phyloP scores from a whole-genome alignment of 2,329 filamentous ascomycete species.

The Pleomassaria siparia region DNA sequence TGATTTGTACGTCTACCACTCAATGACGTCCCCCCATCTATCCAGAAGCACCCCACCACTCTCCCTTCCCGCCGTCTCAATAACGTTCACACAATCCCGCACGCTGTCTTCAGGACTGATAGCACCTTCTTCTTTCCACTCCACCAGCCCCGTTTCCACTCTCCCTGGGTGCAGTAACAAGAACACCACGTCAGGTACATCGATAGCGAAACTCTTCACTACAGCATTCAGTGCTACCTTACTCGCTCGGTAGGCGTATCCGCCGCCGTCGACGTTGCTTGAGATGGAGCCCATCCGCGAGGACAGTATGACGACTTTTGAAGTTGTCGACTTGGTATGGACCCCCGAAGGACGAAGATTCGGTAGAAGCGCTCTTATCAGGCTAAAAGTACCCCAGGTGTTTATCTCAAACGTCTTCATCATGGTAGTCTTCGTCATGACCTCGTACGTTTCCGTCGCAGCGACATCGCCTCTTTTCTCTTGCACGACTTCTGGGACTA shows the following conservation, averaged over 20 bases:
- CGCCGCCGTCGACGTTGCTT: slow-evolving; percentile 44
- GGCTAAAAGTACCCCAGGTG: slow-evolving; percentile 45
- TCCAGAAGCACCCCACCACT: slow-evolving; percentile 48
- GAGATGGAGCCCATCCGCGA: slow-evolving; percentile 49
- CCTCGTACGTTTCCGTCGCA: slow-evolving; percentile 44
- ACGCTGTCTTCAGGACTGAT: slow-evolving; percentile 47
- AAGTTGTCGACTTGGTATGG: background rate
- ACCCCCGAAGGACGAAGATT: slow-evolving; percentile 27
- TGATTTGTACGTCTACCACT: slow-evolving; percentile 36
- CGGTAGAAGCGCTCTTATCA: slow-evolving; percentile 42
- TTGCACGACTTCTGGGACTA: slow-evolving; percentile 37
- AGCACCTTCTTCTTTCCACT: slow-evolving; percentile 49
- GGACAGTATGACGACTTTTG: slow-evolving; percentile 47
- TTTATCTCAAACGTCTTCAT: slow-evolving; percentile 46
- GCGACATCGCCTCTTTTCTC: slow-evolving; percentile 34
- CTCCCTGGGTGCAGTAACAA: slow-evolving; percentile 49
- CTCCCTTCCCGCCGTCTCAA: slow-evolving; percentile 32
- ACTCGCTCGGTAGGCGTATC: slow-evolving; percentile 51
- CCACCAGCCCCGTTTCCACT: slow-evolving; percentile 49
- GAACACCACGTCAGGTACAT: slow-evolving; percentile 47
- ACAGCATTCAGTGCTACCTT: slow-evolving; percentile 52
- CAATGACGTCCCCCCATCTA: slow-evolving; percentile 46
- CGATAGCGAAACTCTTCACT: slow-evolving; percentile 47
- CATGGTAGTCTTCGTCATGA: slow-evolving; percentile 46
- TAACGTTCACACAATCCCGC: slow-evolving; percentile 39